These are phyloP conservation scores for Hericium erinaceus DNA, from an alignment of 768 basidiomycete species.

Conservation along the genomic window DNA sequence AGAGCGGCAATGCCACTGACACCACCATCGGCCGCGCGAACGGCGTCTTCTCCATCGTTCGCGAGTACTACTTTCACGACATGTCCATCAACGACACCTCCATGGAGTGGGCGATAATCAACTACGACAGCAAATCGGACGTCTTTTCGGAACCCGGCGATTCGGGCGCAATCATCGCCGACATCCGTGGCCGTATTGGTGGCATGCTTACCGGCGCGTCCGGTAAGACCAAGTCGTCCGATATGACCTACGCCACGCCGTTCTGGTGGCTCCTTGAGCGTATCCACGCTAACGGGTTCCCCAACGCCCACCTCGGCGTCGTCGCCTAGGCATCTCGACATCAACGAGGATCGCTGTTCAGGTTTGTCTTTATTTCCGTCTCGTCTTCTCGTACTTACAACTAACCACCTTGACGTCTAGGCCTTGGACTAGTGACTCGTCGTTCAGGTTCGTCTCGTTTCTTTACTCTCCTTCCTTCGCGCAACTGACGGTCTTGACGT, in stretches of 20 bases:
- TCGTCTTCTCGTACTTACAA: neutral
- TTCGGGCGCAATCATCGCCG: constrained; percentile 15
- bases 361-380: neutral
- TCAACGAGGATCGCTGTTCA: neutral
- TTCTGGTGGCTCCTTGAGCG: constrained; percentile 12
- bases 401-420: neutral
- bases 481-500: too few species aligned
- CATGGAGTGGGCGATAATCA: constrained; percentile 10
- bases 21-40: constrained; percentile 15
- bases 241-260: constrained; percentile 23
- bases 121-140: constrained; percentile 8
- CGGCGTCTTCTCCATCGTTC: constrained; percentile 10
- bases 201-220: constrained; percentile 21
- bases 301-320: neutral
- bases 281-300: constrained; percentile 5
- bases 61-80: constrained; percentile 5
- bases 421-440: neutral
- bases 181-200: constrained; percentile 18
- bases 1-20: constrained; percentile 13
- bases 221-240: constrained; percentile 15
- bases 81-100: neutral
- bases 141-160: constrained; percentile 12
- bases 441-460: neutral
- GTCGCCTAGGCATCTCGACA: neutral
- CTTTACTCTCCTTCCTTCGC: neutral